Evolutionary conservation across 2,329 filamentous ascomycete species (phyloP).

Genomic region (Endoconidiophora laricicola): DNA sequence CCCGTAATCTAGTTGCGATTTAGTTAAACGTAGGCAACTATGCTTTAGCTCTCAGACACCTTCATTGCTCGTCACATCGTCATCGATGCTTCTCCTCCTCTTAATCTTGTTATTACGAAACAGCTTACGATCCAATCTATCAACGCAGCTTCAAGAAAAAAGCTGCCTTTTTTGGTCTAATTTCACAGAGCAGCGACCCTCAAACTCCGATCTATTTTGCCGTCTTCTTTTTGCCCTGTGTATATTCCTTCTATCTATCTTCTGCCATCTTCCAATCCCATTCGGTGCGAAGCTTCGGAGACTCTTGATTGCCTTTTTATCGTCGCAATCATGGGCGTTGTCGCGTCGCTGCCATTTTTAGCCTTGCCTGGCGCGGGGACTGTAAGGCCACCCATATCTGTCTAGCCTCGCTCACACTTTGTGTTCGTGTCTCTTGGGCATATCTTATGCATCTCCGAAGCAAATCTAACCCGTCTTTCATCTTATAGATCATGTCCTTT

Average conservation of each 20-base stretch:
- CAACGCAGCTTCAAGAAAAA: too few species aligned
- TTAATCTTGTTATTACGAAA: too few species aligned
- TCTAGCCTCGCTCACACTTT: background rate
- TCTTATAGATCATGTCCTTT: constrained; percentile 51
- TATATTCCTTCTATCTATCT: background rate
- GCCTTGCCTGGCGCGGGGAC: constrained; percentile 74
- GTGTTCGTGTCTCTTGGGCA: background rate
- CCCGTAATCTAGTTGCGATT: too few species aligned
- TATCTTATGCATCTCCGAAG: background rate
- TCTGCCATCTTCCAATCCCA: background rate
- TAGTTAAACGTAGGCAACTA: too few species aligned
- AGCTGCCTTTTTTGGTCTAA: background rate
- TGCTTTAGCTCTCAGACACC: too few species aligned
- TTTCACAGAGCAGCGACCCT: background rate
- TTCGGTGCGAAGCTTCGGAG: background rate
- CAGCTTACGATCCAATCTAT: too few species aligned
- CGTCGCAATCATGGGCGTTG: constrained; percentile 57
- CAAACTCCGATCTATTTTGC: background rate
- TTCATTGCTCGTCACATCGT: background rate
- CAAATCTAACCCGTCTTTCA: background rate
- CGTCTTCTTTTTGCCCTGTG: background rate
- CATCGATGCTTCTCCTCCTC: constrained; percentile 1
- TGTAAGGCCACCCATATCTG: constrained; percentile 35
- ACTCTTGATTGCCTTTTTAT: constrained; percentile 1
- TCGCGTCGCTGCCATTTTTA: constrained; percentile 78